A percentile compares a stretch with the other conserved stretches of the same genome.
Conservation (phyloP, 2,329 filamentous ascomycete genomes). For the Diaporthe sp. region DNA sequence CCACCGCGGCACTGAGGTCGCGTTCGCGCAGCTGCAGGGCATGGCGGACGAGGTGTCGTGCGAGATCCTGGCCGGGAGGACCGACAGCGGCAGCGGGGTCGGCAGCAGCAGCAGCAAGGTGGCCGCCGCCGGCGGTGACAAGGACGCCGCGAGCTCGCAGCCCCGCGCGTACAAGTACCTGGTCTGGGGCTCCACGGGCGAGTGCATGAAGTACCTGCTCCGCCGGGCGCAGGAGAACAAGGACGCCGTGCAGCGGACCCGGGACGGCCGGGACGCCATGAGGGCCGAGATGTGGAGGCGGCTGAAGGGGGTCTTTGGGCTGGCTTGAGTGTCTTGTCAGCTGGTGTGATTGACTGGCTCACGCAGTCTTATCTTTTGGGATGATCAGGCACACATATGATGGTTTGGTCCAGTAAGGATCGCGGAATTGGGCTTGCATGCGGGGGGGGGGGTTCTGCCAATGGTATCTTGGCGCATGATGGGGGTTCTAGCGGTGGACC, state of each 20-base stretch:
- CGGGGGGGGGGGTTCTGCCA: no score
- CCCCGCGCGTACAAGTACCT: slow-evolving; percentile 74
- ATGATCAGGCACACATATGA: no score
- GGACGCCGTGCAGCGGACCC: slow-evolving; percentile 76
- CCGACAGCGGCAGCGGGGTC: no score
- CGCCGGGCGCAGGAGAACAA: slow-evolving; percentile 81
- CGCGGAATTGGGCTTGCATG: no score
- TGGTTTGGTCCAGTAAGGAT: no score
- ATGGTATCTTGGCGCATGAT: no score
- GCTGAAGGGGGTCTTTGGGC: slow-evolving; percentile 58
- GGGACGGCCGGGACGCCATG: slow-evolving; percentile 73
- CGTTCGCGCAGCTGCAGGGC: slow-evolving; percentile 88
- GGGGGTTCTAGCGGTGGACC: no score
- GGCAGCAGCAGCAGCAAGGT: not conserved
- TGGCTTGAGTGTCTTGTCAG: no score
- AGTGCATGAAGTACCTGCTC: slow-evolving; percentile 89
- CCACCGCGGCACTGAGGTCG: slow-evolving; percentile 58
- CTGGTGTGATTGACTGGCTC: no score
- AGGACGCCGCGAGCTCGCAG: slow-evolving; percentile 27
- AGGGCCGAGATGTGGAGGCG: slow-evolving; percentile 72
- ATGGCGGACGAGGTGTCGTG: slow-evolving; percentile 96
- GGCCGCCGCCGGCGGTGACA: slow-evolving; percentile 29
- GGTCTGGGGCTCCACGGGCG: slow-evolving; percentile 78
- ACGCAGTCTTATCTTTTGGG: no score
- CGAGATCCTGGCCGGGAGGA: slow-evolving; percentile 59